Evolutionary conservation across 352 stramenopile genomes (phyloP).

Genomic region (Thalassiosira exigua): DNA sequence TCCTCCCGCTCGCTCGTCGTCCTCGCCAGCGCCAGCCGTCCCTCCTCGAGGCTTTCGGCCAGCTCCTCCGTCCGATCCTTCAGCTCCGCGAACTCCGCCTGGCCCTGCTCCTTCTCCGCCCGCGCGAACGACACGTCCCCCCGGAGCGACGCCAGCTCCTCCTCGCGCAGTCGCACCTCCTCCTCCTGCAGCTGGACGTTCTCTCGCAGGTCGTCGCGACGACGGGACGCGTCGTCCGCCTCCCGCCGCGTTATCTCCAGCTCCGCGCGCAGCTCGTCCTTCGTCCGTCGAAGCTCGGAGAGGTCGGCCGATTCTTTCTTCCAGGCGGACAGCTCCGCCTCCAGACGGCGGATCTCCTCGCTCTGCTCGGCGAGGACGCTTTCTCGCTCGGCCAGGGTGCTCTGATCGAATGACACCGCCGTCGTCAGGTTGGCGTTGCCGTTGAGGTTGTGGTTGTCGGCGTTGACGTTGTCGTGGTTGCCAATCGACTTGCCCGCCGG

Average conservation of each 20-base stretch:
- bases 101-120: constrained; percentile 39
- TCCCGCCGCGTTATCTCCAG: not conserved
- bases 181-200: constrained; percentile 37
- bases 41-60: constrained; percentile 12
- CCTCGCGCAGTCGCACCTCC: constrained; percentile 33
- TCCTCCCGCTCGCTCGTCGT: constrained; percentile 21
- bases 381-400: no score
- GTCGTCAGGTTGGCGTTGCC: no score
- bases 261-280: not conserved
- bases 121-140: constrained; percentile 43
- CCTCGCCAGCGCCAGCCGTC: constrained; percentile 18
- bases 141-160: constrained; percentile 43
- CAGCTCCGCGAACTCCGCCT: constrained; percentile 31
- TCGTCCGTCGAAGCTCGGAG: not conserved
- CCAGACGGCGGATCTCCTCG: constrained; percentile 26
- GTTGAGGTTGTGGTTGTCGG: not conserved
- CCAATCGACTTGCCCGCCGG: no score
- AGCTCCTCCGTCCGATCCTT: constrained; percentile 19
- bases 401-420: no score
- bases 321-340: constrained; percentile 21
- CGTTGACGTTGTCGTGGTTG: not conserved
- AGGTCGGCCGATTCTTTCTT: constrained; percentile 16
- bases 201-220: constrained; percentile 18
- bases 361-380: no score
- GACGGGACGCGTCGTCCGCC: not conserved